These are phyloP conservation scores for Symbiodinium pilosum DNA, from an alignment of 73 alveolate genomes.

Conservation along the genomic window DNA sequence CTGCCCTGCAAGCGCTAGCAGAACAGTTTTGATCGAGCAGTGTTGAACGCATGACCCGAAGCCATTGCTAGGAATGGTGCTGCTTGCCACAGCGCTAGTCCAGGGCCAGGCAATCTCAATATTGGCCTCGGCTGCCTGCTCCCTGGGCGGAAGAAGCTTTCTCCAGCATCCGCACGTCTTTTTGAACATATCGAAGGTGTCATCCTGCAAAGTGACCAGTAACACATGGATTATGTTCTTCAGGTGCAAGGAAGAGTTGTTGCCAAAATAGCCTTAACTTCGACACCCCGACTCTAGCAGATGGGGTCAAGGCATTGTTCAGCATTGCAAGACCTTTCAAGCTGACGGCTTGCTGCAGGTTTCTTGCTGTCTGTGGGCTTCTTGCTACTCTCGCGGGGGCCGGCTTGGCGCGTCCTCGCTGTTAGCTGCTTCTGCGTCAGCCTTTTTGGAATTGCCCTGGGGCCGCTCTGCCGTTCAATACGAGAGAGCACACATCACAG, in stretches of 20 bases:
- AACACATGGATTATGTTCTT: too few relatives aligned
- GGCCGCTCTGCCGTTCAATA: slow-evolving; percentile 15
- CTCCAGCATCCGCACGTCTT: too few relatives aligned
- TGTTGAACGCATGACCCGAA: not conserved
- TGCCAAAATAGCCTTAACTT: too few relatives aligned
- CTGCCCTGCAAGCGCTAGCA: too few relatives aligned
- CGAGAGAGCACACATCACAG: not conserved
- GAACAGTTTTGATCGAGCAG: too few relatives aligned
- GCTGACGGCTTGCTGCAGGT: not conserved
- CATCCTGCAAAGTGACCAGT: too few relatives aligned
- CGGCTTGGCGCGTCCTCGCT: slow-evolving; percentile 66
- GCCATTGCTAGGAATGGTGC: slow-evolving; percentile 47
- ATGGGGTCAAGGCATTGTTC: too few relatives aligned
- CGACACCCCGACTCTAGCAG: too few relatives aligned
- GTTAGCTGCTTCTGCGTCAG: slow-evolving; percentile 27
- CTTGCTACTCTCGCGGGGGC: slow-evolving; percentile 43
- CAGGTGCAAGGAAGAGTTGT: too few relatives aligned
- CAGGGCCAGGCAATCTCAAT: slow-evolving; percentile 35
- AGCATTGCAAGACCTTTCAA: too few relatives aligned
- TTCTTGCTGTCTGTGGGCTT: slow-evolving; percentile 47
- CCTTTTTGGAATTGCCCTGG: slow-evolving; percentile 40
- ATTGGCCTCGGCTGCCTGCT: not conserved
- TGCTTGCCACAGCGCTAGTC: slow-evolving; percentile 41
- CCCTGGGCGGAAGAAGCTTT: not conserved
- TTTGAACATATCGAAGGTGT: too few relatives aligned